Evolutionary conservation across 2,329 filamentous ascomycete species (phyloP).

Genomic region (Stachybotrys elegans): DNA sequence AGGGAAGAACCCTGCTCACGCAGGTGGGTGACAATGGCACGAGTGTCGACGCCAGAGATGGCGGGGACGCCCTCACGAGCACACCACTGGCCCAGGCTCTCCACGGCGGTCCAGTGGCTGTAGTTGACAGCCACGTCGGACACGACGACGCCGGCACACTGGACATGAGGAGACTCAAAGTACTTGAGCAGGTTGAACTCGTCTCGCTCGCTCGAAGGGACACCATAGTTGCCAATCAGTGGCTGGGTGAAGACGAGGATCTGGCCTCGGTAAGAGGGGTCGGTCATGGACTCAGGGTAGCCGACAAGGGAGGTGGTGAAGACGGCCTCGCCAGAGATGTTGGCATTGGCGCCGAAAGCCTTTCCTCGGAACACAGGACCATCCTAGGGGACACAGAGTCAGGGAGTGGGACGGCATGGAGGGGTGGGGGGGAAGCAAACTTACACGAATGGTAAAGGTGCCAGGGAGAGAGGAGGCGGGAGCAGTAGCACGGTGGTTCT

Average conservation of each 20-base stretch:
- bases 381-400: conserved; percentile 49
- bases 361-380: conserved; percentile 94
- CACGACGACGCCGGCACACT: conserved; percentile 92
- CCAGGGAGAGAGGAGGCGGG: conserved; percentile 58
- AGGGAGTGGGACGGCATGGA: conserved; percentile 9
- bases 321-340: conserved; percentile 96
- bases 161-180: conserved; percentile 97
- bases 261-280: conserved; percentile 85
- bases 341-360: conserved; percentile 92
- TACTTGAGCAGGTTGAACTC: conserved; percentile 89
- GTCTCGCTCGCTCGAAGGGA: conserved; percentile 81
- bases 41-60: conserved; percentile 94
- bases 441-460: conserved; percentile 88
- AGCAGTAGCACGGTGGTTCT: conserved; percentile 53
- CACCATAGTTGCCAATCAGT: conserved; percentile 96
- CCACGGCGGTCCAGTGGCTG: conserved; percentile 98
- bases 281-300: conserved; percentile 92
- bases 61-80: conserved; percentile 92
- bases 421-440: conserved; percentile 19
- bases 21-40: conserved; percentile 91
- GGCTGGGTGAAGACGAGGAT: conserved; percentile 98
- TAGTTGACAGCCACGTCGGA: conserved; percentile 90
- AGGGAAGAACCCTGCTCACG: conserved; percentile 96
- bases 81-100: conserved; percentile 91
- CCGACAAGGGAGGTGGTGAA: conserved; percentile 98